A percentile compares a stretch with the other conserved stretches of the same genome.
phyloP scores from a whole-genome alignment of 352 stramenopile genomes.

The Aphanomyces stellatus region DNA sequence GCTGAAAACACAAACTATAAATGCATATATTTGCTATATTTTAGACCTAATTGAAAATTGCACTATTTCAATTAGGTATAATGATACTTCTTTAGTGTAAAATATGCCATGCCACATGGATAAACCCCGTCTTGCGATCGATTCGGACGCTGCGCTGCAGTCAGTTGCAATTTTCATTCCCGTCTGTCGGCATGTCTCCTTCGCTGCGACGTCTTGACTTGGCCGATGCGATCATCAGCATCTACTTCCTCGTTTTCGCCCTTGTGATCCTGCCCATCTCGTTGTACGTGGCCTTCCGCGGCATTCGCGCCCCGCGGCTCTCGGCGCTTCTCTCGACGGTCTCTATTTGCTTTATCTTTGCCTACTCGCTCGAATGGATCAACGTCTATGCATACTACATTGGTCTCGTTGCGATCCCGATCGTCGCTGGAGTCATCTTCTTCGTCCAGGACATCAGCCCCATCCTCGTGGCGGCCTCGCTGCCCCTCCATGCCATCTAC shows the following conservation, averaged over 20 bases:
- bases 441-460: background rate
- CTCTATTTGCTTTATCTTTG: conserved; percentile 6
- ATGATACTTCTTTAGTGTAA: background rate
- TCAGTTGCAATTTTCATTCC: background rate
- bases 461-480: background rate
- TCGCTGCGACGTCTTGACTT: background rate
- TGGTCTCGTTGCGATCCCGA: background rate
- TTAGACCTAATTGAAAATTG: background rate
- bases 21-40: background rate
- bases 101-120: background rate
- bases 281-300: background rate
- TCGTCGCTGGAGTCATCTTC: background rate
- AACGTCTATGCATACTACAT: background rate
- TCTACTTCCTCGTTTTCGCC: background rate
- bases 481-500: background rate
- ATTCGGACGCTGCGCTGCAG: too few species aligned
- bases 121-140: background rate
- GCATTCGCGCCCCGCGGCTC: background rate
- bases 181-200: background rate
- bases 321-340: background rate
- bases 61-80: background rate
- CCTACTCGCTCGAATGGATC: background rate
- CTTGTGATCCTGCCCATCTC: background rate
- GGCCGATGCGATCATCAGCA: background rate
- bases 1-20: background rate